These are phyloP conservation scores for Ganoderma sinense DNA, from an alignment of 1,284 basidiomycete genomes.

Conservation along the genomic window DNA sequence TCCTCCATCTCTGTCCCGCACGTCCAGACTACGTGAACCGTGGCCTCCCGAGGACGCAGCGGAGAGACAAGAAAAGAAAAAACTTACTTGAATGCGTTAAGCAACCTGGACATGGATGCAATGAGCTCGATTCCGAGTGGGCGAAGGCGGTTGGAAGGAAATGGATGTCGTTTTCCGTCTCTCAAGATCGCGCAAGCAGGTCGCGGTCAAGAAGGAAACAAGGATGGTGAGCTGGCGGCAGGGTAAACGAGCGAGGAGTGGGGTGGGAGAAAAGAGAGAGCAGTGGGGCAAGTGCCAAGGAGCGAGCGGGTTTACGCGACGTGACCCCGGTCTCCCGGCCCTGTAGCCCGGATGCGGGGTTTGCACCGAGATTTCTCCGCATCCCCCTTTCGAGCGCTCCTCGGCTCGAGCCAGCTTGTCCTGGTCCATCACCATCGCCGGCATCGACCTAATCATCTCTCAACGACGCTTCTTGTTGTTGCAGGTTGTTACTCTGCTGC, in stretches of 20 bases:
- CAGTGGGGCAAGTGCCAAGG: not conserved
- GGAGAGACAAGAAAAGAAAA: not conserved
- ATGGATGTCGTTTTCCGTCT: not conserved
- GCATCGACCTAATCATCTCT: too few species aligned
- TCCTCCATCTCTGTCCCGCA: not conserved
- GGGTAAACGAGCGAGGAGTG: not conserved
- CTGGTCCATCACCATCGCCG: too few species aligned
- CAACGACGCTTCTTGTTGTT: too few species aligned
- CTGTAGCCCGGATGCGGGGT: not conserved
- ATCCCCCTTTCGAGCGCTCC: not conserved
- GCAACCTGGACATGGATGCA: conserved; percentile 56
- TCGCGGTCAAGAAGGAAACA: not conserved
- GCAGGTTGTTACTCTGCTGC: too few species aligned
- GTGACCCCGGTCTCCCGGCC: not conserved
- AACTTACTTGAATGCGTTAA: conserved; percentile 62
- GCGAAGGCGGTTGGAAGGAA: too few species aligned
- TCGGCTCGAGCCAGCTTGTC: too few species aligned
- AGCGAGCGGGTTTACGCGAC: not conserved
- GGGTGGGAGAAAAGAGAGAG: conserved; percentile 5
- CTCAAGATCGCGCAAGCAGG: too few species aligned
- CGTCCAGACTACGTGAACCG: not conserved
- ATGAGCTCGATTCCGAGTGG: too few species aligned
- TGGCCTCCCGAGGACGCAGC: not conserved
- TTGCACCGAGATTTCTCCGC: not conserved
- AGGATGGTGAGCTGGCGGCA: not conserved